phyloP scores from a whole-genome alignment of 2,329 filamentous ascomycete genomes.

The Nothophaeocryptopus gaeumannii region DNA sequence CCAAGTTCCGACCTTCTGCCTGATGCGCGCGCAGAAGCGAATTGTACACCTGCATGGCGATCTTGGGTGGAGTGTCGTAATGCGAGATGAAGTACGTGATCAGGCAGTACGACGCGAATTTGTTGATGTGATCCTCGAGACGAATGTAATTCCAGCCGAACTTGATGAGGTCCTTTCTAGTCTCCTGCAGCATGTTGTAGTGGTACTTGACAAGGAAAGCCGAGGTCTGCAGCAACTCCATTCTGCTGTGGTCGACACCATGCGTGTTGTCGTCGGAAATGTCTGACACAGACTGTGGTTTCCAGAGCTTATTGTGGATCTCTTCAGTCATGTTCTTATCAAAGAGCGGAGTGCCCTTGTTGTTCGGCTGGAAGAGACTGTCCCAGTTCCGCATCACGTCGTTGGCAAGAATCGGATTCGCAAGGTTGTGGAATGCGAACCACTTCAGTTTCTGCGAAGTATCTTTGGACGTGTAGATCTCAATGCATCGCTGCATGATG shows the following conservation, averaged over 20 bases:
- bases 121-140: constrained; percentile 98
- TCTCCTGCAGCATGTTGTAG: constrained; percentile 79
- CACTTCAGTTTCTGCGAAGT: constrained; percentile 88
- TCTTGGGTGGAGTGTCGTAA: constrained; percentile 94
- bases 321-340: constrained; percentile 84
- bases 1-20: constrained; percentile 85
- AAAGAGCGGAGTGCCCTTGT: constrained; percentile 68
- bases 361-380: constrained; percentile 48
- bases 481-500: constrained; percentile 79
- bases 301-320: constrained; percentile 92
- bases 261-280: constrained; percentile 75
- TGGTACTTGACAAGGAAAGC: constrained; percentile 96
- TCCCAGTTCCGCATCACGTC: constrained; percentile 85
- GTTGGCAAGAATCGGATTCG: constrained; percentile 95
- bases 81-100: constrained; percentile 97
- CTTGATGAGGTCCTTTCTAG: constrained; percentile 96
- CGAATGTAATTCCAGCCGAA: constrained; percentile 99
- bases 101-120: constrained; percentile 94
- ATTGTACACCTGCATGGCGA: constrained; percentile 91
- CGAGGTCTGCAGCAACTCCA: constrained; percentile 93
- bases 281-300: constrained; percentile 73
- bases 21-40: constrained; percentile 89
- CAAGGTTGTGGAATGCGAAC: constrained; percentile 84
- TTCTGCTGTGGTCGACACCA: constrained; percentile 90
- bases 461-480: constrained; percentile 75